These are phyloP conservation scores for Pterocarpus macrocarpus DNA, from an alignment of 306 rosid species.

Conservation along the genomic window DNA sequence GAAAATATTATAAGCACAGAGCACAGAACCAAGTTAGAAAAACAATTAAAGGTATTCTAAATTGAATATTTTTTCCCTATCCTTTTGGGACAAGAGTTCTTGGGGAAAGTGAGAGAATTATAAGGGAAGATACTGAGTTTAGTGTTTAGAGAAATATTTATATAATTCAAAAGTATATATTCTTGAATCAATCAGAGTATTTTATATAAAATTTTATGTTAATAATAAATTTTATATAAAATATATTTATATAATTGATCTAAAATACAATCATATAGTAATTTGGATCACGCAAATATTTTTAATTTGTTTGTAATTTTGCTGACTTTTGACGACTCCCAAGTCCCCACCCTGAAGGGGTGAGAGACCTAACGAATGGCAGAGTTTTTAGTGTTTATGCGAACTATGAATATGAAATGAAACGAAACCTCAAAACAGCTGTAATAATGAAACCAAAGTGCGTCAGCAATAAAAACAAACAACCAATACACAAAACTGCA, in stretches of 20 bases:
- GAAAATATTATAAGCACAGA: background rate
- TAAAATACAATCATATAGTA: too few species aligned
- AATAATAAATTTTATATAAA: too few species aligned
- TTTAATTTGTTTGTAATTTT: constrained; percentile 8
- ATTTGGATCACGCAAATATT: too few species aligned
- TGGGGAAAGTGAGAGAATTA: constrained; percentile 10
- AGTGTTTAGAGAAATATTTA: too few species aligned
- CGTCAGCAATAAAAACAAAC: constrained; percentile 50
- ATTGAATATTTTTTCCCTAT: constrained; percentile 21
- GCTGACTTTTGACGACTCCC: constrained; percentile 65
- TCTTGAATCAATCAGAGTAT: too few species aligned
- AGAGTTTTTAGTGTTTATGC: constrained; percentile 7
- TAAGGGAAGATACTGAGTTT: background rate
- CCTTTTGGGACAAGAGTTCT: constrained; percentile 2
- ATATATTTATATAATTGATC: too few species aligned
- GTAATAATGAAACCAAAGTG: constrained; percentile 55
- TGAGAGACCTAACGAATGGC: constrained; percentile 38
- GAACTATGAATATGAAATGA: constrained; percentile 31
- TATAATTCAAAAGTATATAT: too few species aligned
- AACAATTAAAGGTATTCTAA: background rate
- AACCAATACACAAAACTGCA: constrained; percentile 48
- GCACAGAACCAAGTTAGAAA: background rate
- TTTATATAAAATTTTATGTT: too few species aligned
- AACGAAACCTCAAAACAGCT: constrained; percentile 57
- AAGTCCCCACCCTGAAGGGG: constrained; percentile 10